A percentile compares a stretch with the other conserved stretches of the same genome.
These are phyloP conservation scores for Pleodorina starrii DNA, from an alignment of 139 green algal genomes.

Conservation along the genomic window DNA sequence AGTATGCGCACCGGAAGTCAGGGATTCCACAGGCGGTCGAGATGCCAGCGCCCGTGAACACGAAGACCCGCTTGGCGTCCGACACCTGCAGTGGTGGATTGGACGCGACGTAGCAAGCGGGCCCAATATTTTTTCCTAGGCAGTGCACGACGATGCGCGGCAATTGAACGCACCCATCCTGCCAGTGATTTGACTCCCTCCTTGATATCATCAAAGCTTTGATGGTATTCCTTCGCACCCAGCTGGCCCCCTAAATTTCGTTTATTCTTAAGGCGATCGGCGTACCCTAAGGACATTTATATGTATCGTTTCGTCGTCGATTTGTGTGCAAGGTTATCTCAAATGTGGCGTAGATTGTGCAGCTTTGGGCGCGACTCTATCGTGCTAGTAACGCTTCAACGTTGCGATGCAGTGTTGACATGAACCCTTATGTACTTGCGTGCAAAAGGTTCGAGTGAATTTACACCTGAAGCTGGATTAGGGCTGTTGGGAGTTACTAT, in stretches of 20 bases:
- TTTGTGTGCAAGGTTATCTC: too few species aligned
- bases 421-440: too few species aligned
- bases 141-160: not conserved
- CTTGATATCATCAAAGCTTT: constrained; percentile 57
- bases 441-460: too few species aligned
- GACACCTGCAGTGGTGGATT: constrained; percentile 39
- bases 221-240: constrained; percentile 77
- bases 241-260: constrained; percentile 87
- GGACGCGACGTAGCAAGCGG: not conserved
- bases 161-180: constrained; percentile 61
- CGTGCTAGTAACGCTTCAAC: too few species aligned
- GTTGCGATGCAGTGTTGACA: too few species aligned
- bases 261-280: constrained; percentile 74
- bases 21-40: constrained; percentile 93
- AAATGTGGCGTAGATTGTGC: too few species aligned
- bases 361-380: too few species aligned
- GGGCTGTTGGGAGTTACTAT: too few species aligned
- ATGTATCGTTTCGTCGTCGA: too few species aligned
- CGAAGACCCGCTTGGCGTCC: constrained; percentile 68
- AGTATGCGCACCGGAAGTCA: constrained; percentile 85
- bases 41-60: constrained; percentile 96
- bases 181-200: constrained; percentile 69
- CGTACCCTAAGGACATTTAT: constrained; percentile 49
- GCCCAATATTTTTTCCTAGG: too few species aligned
- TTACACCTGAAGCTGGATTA: too few species aligned